Conservation (phyloP, 176 grass and related monocot genomes). For the Zea mays region DNA sequence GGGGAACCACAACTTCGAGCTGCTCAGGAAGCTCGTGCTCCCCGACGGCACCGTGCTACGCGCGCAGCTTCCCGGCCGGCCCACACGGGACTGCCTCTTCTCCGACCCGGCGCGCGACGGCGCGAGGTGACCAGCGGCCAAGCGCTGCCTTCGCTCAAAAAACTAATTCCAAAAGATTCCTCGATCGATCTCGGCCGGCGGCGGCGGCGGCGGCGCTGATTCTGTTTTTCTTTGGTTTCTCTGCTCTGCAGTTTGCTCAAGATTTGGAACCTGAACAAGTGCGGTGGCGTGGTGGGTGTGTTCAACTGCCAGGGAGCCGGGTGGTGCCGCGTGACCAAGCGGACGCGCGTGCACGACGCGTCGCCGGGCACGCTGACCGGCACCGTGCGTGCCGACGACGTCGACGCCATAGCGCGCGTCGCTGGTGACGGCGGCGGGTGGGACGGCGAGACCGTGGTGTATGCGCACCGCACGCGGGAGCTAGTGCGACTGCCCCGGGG, state of each 20-base stretch:
- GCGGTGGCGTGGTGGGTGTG: conserved; percentile 66
- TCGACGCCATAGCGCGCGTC: conserved; percentile 48
- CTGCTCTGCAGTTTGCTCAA: conserved; percentile 58
- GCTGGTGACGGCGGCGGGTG: conserved; percentile 19
- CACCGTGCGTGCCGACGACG: conserved; percentile 47
- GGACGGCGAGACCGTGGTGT: conserved; percentile 54
- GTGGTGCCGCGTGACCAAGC: conserved; percentile 66
- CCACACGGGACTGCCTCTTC: conserved; percentile 81
- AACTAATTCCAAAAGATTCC: no score
- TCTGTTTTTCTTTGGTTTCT: neutral
- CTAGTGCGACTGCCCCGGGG: conserved; percentile 58
- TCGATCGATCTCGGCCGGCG: neutral
- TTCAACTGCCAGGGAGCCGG: conserved; percentile 96
- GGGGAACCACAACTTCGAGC: conserved; percentile 70
- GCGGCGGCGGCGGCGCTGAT: neutral
- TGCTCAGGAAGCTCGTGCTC: conserved; percentile 74
- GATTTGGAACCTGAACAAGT: conserved; percentile 83
- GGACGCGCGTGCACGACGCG: conserved; percentile 65
- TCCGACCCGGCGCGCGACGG: conserved; percentile 74
- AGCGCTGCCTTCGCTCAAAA: no score
- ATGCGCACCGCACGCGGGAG: conserved; percentile 48
- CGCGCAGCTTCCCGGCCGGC: conserved; percentile 61
- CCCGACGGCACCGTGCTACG: conserved; percentile 79
- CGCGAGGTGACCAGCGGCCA: conserved; percentile 35
- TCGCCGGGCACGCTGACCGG: conserved; percentile 60